phyloP scores from a whole-genome alignment of 75 land plant species.

The Cryptomeria japonica region DNA sequence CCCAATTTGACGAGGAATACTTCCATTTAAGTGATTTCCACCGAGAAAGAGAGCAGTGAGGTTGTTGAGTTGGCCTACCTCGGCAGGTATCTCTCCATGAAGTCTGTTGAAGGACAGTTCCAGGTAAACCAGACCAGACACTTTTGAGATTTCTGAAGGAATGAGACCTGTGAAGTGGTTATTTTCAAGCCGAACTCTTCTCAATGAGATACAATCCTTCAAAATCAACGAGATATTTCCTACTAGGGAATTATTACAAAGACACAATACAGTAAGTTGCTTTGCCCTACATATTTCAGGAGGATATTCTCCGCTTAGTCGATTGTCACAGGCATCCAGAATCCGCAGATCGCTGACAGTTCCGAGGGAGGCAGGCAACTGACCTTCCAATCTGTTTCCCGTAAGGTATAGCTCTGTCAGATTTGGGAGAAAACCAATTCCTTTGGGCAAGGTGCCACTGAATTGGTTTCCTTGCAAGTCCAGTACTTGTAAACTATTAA shows the following conservation, averaged over 20 bases:
- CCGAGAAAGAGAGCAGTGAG: no score
- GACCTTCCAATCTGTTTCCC: conserved; percentile 28
- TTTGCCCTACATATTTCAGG: not conserved
- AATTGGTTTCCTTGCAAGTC: no score
- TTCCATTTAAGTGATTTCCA: no score
- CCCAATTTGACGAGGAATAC: no score
- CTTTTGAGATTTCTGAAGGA: conserved; percentile 46
- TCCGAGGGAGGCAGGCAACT: not conserved
- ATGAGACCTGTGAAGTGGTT: conserved; percentile 36
- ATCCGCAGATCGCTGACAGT: not conserved
- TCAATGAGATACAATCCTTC: no score
- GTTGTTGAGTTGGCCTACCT: no score
- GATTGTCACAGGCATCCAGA: not conserved
- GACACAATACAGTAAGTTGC: not conserved
- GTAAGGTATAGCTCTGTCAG: conserved; percentile 16
- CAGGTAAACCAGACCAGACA: conserved; percentile 21
- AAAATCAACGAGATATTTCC: not conserved
- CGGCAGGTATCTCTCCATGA: not conserved
- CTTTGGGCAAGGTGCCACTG: conserved; percentile 50
- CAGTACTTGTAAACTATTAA: no score
- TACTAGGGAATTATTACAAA: not conserved
- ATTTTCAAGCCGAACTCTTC: no score
- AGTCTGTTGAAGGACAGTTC: conserved; percentile 31
- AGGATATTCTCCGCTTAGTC: no score
- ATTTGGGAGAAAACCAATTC: no score